Evolutionary conservation across 177 flowering plant species (phyloP).

Genomic region (Vitis hybrid): DNA sequence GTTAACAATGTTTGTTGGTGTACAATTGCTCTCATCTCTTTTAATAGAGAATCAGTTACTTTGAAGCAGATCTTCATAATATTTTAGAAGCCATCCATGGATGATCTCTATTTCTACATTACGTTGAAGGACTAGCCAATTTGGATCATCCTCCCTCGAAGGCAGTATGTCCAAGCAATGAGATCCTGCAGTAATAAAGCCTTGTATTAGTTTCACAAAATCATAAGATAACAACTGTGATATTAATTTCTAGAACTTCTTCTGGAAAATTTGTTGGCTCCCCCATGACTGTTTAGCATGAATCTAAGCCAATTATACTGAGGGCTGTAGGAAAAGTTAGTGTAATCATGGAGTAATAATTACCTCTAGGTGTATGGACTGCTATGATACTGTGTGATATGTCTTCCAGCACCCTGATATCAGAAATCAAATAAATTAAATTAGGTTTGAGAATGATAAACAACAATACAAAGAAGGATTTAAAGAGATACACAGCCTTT

Average conservation of each 20-base stretch:
- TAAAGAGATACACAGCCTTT: too few species aligned
- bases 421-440: not conserved
- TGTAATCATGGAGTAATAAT: too few species aligned
- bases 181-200: conserved; percentile 2
- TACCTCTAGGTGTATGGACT: conserved; percentile 2
- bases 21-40: too few species aligned
- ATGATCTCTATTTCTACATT: not conserved
- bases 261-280: too few species aligned
- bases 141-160: not conserved
- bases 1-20: too few species aligned
- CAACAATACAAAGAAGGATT: too few species aligned
- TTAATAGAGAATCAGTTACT: too few species aligned
- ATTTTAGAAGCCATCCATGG: conserved; percentile 8
- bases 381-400: conserved; percentile 5
- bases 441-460: too few species aligned
- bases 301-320: not conserved
- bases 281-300: too few species aligned
- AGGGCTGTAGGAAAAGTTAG: not conserved
- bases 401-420: conserved; percentile 7
- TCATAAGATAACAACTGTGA: too few species aligned
- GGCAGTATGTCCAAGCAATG: conserved; percentile 8
- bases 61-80: conserved; percentile 3
- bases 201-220: too few species aligned
- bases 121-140: conserved; percentile 4
- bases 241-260: too few species aligned